These are phyloP conservation scores for Trypanosoma caninum DNA, from an alignment of 208 protist genomes.

Conservation along the genomic window DNA sequence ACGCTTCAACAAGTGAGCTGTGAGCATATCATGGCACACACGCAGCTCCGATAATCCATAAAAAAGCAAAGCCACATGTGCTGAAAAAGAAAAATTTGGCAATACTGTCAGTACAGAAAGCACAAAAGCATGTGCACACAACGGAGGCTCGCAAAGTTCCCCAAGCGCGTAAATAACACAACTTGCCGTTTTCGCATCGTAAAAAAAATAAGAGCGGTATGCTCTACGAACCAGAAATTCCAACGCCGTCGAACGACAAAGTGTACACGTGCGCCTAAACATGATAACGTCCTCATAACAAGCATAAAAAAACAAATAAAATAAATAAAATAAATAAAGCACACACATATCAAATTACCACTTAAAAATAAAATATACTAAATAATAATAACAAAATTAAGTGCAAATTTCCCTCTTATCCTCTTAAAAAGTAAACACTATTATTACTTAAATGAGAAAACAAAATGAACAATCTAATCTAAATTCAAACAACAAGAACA, in stretches of 20 bases:
- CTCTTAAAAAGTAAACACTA: too few species aligned
- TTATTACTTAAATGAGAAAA: too few species aligned
- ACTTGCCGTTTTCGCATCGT: slow-evolving; percentile 21
- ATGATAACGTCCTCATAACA: background rate
- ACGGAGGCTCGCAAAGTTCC: slow-evolving; percentile 14
- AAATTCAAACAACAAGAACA: too few species aligned
- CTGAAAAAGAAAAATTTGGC: slow-evolving; percentile 11
- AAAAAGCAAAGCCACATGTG: slow-evolving; percentile 26
- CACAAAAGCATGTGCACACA: slow-evolving; percentile 7
- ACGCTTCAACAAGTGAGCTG: slow-evolving; percentile 35
- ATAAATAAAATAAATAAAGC: too few species aligned
- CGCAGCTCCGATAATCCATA: slow-evolving; percentile 34
- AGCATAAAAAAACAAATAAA: slow-evolving; percentile 13
- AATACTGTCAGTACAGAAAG: slow-evolving; percentile 24
- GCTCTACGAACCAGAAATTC: slow-evolving; percentile 11
- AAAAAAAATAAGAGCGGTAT: slow-evolving; percentile 28
- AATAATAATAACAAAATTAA: too few species aligned
- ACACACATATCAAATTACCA: too few species aligned
- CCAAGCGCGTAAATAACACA: slow-evolving; percentile 24
- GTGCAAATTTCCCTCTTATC: too few species aligned
- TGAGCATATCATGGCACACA: slow-evolving; percentile 33
- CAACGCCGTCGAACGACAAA: background rate
- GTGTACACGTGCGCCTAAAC: background rate
- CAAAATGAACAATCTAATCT: too few species aligned
- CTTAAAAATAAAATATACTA: too few species aligned